Conservation (phyloP, 2,329 filamentous ascomycete genomes). For the Westerdykella sp. region DNA sequence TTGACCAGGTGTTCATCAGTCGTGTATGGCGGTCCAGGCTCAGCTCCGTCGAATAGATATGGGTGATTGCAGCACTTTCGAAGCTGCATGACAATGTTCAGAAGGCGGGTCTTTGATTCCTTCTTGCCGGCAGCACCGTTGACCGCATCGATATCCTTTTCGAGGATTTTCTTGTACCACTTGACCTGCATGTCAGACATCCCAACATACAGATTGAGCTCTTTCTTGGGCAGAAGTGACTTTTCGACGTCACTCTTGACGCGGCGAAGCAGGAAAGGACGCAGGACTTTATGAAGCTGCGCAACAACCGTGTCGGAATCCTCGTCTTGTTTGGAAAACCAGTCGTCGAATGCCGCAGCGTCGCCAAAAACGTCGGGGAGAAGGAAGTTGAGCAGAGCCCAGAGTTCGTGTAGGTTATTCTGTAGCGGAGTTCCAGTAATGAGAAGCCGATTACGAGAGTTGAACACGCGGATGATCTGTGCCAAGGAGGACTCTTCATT, state of each 20-base stretch:
- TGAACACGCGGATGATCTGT: slow-evolving; percentile 93
- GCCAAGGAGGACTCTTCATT: slow-evolving; percentile 97
- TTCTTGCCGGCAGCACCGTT: slow-evolving; percentile 94
- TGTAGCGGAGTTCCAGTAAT: slow-evolving; percentile 96
- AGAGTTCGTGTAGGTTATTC: slow-evolving; percentile 96
- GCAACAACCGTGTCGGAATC: slow-evolving; percentile 96
- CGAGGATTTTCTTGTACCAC: slow-evolving; percentile 98
- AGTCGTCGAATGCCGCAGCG: slow-evolving; percentile 92
- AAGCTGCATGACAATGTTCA: slow-evolving; percentile 99
- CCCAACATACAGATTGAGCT: slow-evolving; percentile 92
- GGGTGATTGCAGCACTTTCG: slow-evolving; percentile 99
- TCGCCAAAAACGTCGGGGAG: slow-evolving; percentile 98
- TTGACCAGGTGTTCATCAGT: slow-evolving; percentile 92
- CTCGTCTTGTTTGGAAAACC: slow-evolving; percentile 85
- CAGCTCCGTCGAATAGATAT: slow-evolving; percentile 94
- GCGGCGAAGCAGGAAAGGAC: slow-evolving; percentile 88
- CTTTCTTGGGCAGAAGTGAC: slow-evolving; percentile 93
- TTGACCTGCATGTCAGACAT: slow-evolving; percentile 99
- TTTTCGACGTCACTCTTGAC: slow-evolving; percentile 98
- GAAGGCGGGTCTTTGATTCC: slow-evolving; percentile 90
- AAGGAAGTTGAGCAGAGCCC: slow-evolving; percentile 94
- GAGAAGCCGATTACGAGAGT: slow-evolving; percentile 86
- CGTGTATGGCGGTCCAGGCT: slow-evolving; percentile 94
- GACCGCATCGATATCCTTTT: slow-evolving; percentile 98
- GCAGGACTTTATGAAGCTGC: slow-evolving; percentile 85